Percentiles rank a stretch among this genome's conserved stretches.
Conservation (phyloP, 768 basidiomycete species). For the Psilocybe cubensis region DNA sequence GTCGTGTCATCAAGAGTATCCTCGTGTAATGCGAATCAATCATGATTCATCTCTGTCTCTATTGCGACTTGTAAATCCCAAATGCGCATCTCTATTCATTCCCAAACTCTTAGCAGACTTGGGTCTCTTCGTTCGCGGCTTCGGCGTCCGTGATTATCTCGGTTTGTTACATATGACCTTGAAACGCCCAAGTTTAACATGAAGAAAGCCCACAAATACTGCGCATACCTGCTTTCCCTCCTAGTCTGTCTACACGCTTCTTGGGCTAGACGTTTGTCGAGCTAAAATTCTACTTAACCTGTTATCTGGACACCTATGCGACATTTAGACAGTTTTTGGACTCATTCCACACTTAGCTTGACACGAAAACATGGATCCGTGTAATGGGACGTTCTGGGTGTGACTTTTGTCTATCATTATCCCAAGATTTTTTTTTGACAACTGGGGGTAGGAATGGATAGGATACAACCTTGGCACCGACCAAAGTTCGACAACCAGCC, state of each 20-base stretch:
- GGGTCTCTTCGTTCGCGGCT: neutral
- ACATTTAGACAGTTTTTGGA: too few species aligned
- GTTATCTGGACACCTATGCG: neutral
- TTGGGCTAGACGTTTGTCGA: neutral
- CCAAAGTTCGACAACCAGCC: slow-evolving; percentile 27
- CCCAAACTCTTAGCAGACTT: neutral
- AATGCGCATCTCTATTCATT: neutral
- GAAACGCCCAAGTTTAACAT: neutral
- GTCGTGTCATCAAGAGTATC: slow-evolving; percentile 4
- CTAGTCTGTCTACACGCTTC: neutral
- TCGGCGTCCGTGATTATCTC: too few species aligned
- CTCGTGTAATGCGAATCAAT: neutral
- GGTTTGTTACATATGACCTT: neutral
- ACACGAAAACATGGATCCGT: neutral
- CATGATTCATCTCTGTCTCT: neutral
- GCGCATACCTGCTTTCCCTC: neutral
- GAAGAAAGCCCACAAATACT: neutral
- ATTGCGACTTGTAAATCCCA: neutral
- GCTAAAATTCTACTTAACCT: neutral
- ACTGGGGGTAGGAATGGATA: slow-evolving; percentile 9
- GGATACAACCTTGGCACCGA: slow-evolving; percentile 22
- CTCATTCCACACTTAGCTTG: neutral
- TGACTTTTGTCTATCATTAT: slow-evolving; percentile 9
- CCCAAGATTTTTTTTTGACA: slow-evolving; percentile 10
- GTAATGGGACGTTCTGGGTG: neutral